Conservation (phyloP, 2,329 filamentous ascomycete genomes). For the Aureobasidium zeae region DNA sequence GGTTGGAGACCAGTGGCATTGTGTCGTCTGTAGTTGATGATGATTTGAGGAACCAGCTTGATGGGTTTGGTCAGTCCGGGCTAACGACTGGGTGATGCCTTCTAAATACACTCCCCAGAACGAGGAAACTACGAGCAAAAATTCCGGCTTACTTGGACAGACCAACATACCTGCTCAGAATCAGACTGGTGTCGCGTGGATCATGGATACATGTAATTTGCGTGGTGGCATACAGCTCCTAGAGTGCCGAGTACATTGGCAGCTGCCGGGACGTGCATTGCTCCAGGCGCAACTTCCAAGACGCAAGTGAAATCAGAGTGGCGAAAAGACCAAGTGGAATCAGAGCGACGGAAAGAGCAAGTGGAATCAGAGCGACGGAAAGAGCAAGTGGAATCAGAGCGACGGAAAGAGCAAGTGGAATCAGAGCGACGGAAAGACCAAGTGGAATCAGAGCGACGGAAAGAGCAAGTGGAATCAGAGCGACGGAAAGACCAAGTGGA, state of each 20-base stretch:
- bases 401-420: no score
- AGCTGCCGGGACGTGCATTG: slow-evolving; percentile 47
- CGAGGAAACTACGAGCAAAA: no score
- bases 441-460: no score
- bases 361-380: background rate
- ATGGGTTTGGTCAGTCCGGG: background rate
- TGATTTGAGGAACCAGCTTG: slow-evolving; percentile 60
- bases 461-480: no score
- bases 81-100: no score
- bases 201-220: no score
- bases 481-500: no score
- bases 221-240: slow-evolving; percentile 40
- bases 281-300: no score
- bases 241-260: slow-evolving; percentile 52
- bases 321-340: background rate
- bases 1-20: slow-evolving; percentile 56
- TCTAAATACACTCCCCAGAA: no score
- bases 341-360: background rate
- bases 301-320: background rate
- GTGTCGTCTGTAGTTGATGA: slow-evolving; percentile 58
- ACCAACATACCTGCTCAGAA: slow-evolving; percentile 50
- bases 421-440: no score
- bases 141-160: slow-evolving; percentile 49
- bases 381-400: no score
- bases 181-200: no score